A percentile compares a stretch with the other conserved stretches of the same genome.
Conservation (phyloP, 163 green algal genomes). For the Scenedesmus sp. region DNA sequence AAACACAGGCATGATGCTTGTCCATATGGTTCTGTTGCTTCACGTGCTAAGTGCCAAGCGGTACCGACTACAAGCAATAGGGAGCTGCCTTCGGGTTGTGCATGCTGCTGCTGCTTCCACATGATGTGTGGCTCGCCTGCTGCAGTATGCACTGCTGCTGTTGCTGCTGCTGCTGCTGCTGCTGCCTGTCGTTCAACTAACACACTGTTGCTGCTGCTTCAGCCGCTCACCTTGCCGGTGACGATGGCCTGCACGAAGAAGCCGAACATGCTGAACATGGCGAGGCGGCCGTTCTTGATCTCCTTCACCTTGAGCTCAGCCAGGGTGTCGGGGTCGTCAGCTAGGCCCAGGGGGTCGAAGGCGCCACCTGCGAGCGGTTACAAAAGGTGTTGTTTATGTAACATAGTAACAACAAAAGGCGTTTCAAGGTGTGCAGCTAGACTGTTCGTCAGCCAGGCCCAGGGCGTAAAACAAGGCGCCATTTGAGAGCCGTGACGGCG, state of each 20-base stretch:
- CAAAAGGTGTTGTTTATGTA: neutral
- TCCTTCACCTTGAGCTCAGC: constrained; percentile 78
- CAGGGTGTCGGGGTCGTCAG: constrained; percentile 68
- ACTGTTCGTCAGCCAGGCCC: neutral
- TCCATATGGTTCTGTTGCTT: no score
- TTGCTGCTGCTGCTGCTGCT: neutral
- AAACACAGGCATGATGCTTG: no score
- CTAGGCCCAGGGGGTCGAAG: constrained; percentile 86
- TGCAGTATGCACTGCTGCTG: neutral
- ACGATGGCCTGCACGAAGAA: constrained; percentile 90
- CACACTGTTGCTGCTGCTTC: no score
- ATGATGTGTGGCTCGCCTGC: no score
- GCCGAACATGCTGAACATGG: constrained; percentile 90
- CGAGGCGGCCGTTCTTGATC: constrained; percentile 96
- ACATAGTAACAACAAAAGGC: neutral
- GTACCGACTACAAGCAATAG: no score
- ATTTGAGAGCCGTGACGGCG: no score
- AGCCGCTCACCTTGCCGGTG: constrained; percentile 73
- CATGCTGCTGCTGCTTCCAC: no score
- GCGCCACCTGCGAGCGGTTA: constrained; percentile 36
- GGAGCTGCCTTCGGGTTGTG: no score
- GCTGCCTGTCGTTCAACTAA: neutral
- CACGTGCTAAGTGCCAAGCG: no score
- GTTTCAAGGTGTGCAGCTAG: neutral
- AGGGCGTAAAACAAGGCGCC: neutral